These are phyloP conservation scores for Xylariaceae sp. DNA, from an alignment of 2,329 filamentous ascomycete genomes.

Conservation along the genomic window DNA sequence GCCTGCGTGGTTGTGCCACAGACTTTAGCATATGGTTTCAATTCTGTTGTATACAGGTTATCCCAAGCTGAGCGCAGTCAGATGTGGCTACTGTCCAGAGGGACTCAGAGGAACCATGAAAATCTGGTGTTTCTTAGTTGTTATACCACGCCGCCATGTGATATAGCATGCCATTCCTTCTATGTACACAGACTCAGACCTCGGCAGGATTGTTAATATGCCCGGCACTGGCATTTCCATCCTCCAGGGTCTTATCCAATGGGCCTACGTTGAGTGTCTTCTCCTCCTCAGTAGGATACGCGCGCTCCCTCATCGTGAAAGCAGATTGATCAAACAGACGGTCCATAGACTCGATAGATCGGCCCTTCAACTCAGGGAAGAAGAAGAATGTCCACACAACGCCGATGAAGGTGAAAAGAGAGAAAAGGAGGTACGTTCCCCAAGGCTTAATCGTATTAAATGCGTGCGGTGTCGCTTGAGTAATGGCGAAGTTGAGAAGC, in stretches of 20 bases:
- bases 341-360: conserved; percentile 64
- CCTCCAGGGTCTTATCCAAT: conserved; percentile 5
- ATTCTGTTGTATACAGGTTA: no score
- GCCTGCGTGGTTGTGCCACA: no score
- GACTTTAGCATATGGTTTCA: no score
- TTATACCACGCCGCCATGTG: no score
- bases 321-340: conserved; percentile 51
- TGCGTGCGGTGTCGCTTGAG: conserved; percentile 65
- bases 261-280: conserved; percentile 8
- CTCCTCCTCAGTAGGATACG: conserved; percentile 15
- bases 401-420: conserved; percentile 55
- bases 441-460: conserved; percentile 54
- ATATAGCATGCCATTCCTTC: no score
- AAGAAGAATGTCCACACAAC: conserved; percentile 59
- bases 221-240: neutral
- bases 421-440: conserved; percentile 68
- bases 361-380: conserved; percentile 62
- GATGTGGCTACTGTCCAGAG: no score
- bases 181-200: no score
- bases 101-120: no score
- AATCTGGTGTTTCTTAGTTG: no score
- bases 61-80: no score
- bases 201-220: neutral
- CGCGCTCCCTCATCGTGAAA: conserved; percentile 29
- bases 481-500: conserved; percentile 69